Conservation (phyloP, 75 land plant genomes). For the Gnetum montanum region DNA sequence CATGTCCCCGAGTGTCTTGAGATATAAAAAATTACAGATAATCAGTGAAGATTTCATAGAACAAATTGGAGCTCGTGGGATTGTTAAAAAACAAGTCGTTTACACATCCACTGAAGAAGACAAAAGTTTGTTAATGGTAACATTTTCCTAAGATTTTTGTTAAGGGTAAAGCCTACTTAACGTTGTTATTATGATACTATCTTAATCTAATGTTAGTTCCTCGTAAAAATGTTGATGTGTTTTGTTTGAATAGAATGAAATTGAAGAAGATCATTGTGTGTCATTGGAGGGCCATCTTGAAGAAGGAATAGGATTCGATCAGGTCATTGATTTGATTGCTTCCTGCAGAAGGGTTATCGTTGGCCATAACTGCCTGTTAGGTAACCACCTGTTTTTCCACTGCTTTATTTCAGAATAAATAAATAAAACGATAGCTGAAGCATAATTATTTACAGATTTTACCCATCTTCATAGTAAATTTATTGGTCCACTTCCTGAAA, state of each 20-base stretch:
- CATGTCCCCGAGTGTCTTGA: no score
- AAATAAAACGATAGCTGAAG: background rate
- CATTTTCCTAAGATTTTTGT: constrained; percentile 1
- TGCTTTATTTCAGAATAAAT: background rate
- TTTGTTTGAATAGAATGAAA: constrained; percentile 40
- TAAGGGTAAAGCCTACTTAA: background rate
- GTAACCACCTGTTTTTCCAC: constrained; percentile 11
- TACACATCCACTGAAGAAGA: constrained; percentile 49
- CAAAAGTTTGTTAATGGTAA: constrained; percentile 45
- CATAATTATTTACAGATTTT: constrained; percentile 34
- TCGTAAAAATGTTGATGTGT: constrained; percentile 3
- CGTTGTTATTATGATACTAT: background rate
- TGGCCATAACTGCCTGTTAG: constrained; percentile 90
- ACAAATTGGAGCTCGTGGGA: no score
- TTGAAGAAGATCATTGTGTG: constrained; percentile 19
- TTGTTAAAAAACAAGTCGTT: constrained; percentile 22
- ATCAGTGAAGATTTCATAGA: no score
- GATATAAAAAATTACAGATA: no score
- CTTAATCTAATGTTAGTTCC: background rate
- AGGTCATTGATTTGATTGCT: constrained; percentile 78
- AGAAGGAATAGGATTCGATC: constrained; percentile 79
- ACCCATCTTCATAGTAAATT: constrained; percentile 81
- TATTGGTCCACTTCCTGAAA: constrained; percentile 57
- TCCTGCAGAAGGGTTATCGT: constrained; percentile 61
- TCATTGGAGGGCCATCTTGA: constrained; percentile 28